phyloP scores from a whole-genome alignment of 1,284 basidiomycete genomes.

The Irpex sp. region DNA sequence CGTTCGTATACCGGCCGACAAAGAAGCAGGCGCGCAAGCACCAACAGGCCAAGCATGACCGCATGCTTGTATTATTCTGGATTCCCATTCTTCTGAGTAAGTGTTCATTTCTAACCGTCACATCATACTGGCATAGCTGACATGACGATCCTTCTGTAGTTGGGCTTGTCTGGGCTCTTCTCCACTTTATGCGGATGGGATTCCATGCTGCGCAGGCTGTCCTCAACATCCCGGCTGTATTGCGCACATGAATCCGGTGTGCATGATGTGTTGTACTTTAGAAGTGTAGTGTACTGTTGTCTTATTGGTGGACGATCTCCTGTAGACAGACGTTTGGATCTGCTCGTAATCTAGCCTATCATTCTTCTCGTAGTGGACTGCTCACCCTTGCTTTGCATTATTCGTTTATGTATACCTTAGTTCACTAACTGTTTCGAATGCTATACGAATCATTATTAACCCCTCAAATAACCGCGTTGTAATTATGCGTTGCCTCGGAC shows the following conservation, averaged over 20 bases:
- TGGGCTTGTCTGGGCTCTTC: conserved; percentile 64
- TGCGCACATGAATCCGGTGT: conserved; percentile 30
- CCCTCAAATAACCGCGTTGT: not conserved
- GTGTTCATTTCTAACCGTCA: conserved; percentile 26
- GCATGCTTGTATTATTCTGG: conserved; percentile 94
- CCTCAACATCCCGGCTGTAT: conserved; percentile 42
- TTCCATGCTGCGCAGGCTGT: conserved; percentile 51
- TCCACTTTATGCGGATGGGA: conserved; percentile 54
- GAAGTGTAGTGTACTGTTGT: not conserved
- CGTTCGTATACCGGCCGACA: conserved; percentile 59
- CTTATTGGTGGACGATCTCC: not conserved
- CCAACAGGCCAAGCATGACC: conserved; percentile 76
- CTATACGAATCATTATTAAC: not conserved
- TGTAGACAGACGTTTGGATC: not conserved
- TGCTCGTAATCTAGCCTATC: not conserved
- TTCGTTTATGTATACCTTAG: not conserved
- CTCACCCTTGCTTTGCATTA: not conserved
- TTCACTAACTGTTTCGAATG: not conserved
- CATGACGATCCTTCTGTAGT: conserved; percentile 35
- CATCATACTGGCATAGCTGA: conserved; percentile 8
- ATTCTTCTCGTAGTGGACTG: not conserved
- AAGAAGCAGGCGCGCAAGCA: conserved; percentile 46
- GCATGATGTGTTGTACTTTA: not conserved
- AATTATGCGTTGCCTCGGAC: not conserved
- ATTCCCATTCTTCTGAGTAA: conserved; percentile 81